Base-by-base conservation (phyloP, 2,329 filamentous ascomycete genomes). In the Penicillium sp. region DNA sequence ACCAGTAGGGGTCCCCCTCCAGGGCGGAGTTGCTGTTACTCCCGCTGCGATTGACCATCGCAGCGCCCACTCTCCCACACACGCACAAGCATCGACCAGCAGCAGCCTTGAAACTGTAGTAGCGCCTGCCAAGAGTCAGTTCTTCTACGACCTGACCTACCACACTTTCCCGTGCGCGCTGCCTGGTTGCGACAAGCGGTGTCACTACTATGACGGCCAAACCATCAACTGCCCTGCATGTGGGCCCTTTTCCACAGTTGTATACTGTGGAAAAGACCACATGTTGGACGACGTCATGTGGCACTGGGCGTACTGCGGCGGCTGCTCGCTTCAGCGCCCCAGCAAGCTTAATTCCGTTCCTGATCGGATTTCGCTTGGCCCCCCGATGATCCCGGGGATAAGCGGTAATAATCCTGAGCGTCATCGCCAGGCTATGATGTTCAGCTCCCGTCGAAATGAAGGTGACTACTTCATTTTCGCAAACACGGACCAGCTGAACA, bases 101-200 rank as follows among this genome's bases (percentile, higher is more conserved):
- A 7, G 23, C 20, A 18, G 25, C 13, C 31, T 38, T 10, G 4
- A 46, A 35, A 38, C 20, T 27, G 18, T 13, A 5, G 9, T 38
- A 32, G 15, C 6, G 27, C 27, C 27, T 10, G 27, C 29, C 27
- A 66, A 59, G 37, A 1, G 27, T 28, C 27, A 28, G 27, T 28
- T 28, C 27, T 62, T 62, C 43, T 66, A 56, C 53, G 59, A 82
- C 74, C 46, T 79, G 71, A 51, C 81, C 72, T 55, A 76, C 72
- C 15, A 75, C 73, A 13, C 77, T 68, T 72, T 81, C 71, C 59
- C 49, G n/a, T 72, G 70, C 45, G 52, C 55, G 12, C 57, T 54
- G 42, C 13, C 27, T 2, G 50, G 49, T 32, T 72, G 70, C 41
- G 44, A 62, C 18, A 61, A 59, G 25, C 53, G 56, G 32, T 72